A percentile compares a stretch with the other conserved stretches of the same genome.
These are phyloP conservation scores for Solanum hybrid DNA, from an alignment of 305 asterid genomes.

Conservation along the genomic window DNA sequence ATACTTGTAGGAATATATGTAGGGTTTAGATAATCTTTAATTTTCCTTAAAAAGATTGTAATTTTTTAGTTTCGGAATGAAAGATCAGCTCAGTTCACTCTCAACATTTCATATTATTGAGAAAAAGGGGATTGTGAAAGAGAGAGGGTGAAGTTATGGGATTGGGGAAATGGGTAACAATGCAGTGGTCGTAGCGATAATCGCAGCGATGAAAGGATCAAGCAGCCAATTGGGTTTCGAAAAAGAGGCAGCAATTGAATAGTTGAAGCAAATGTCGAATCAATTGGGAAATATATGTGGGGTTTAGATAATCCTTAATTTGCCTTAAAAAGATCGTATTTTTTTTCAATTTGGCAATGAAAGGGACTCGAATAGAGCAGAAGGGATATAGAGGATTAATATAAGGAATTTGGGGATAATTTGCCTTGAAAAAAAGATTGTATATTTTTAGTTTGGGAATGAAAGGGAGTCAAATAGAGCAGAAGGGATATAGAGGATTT, in stretches of 20 bases:
- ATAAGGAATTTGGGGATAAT: not conserved
- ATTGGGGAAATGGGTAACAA: conserved; percentile 22
- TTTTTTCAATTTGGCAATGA: not conserved
- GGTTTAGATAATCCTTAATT: not conserved
- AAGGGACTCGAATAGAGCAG: not conserved
- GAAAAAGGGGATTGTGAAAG: not conserved
- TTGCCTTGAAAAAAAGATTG: not conserved
- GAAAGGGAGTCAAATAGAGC: not conserved
- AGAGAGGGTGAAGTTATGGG: not conserved
- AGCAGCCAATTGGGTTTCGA: conserved; percentile 36
- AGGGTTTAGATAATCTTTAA: not conserved
- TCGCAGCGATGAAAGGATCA: conserved; percentile 20
- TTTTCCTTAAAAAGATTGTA: not conserved
- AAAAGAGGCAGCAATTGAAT: conserved; percentile 33
- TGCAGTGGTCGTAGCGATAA: conserved; percentile 26
- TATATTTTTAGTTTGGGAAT: not conserved
- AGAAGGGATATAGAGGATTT: not conserved
- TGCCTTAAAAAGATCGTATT: not conserved
- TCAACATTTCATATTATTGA: not conserved
- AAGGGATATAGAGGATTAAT: not conserved
- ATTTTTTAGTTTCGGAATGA: not conserved
- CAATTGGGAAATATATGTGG: conserved; percentile 31
- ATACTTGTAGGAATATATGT: not conserved
- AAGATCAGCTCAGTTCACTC: not conserved
- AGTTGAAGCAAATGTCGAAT: conserved; percentile 45